These are phyloP conservation scores for Starmerella floricola DNA, from an alignment of 805 yeast species.

Conservation along the genomic window DNA sequence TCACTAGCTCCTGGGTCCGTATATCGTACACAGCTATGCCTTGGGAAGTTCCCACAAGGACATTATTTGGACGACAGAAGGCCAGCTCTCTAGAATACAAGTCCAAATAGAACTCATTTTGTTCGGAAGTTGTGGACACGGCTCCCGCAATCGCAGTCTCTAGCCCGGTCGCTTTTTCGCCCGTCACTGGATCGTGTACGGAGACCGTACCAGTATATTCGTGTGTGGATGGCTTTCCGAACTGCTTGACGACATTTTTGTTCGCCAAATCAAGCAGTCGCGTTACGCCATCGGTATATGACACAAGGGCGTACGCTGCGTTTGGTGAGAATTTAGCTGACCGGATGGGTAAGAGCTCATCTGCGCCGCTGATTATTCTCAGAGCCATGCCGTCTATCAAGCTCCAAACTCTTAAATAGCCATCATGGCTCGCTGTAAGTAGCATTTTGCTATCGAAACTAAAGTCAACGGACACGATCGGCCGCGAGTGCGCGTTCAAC, in stretches of 20 bases:
- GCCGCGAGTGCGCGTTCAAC: constrained; percentile 85
- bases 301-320: constrained; percentile 63
- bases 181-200: too few species aligned
- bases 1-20: constrained; percentile 2
- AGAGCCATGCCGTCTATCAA: constrained; percentile 32
- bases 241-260: constrained; percentile 2
- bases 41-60: constrained; percentile 6
- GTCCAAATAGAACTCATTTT: too few species aligned
- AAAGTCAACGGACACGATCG: constrained; percentile 64
- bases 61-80: constrained; percentile 4
- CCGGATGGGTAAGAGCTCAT: constrained; percentile 48
- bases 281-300: constrained; percentile 59
- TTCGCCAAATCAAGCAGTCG: constrained; percentile 8
- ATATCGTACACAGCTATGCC: constrained; percentile 13
- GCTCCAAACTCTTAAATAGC: constrained; percentile 78
- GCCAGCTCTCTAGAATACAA: constrained; percentile 1
- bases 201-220: not conserved
- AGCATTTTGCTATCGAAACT: constrained; percentile 71
- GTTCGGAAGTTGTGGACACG: too few species aligned
- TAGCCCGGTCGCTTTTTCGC: not conserved
- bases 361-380: constrained; percentile 64
- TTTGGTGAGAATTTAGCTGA: constrained; percentile 66
- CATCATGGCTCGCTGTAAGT: constrained; percentile 82
- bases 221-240: not conserved
- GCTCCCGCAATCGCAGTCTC: not conserved